Percentiles rank a stretch among this genome's conserved stretches.
Conservation (phyloP, 2,329 filamentous ascomycete species). For the Epicoccum nigrum region DNA sequence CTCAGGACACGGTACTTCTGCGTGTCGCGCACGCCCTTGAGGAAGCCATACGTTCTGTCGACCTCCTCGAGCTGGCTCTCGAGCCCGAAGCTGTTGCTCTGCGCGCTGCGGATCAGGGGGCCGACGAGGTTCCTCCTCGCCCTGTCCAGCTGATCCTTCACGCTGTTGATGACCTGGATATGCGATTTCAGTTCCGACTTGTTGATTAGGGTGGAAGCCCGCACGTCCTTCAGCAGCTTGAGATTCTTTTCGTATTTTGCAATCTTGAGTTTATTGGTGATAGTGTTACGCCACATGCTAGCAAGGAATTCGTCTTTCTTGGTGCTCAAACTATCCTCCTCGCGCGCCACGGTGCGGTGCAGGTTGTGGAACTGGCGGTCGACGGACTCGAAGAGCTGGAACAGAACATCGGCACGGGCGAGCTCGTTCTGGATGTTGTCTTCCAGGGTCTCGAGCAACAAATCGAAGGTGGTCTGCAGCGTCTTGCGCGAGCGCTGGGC, state of each 20-base stretch:
- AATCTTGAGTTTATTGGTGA: constrained; percentile 78
- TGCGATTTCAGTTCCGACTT: constrained; percentile 87
- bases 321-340: constrained; percentile 80
- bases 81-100: constrained; percentile 72
- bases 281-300: constrained; percentile 82
- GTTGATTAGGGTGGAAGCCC: constrained; percentile 82
- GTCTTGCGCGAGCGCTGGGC: constrained; percentile 81
- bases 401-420: constrained; percentile 77
- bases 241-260: constrained; percentile 93
- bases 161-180: constrained; percentile 78
- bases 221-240: constrained; percentile 76
- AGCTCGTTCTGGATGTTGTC: constrained; percentile 87
- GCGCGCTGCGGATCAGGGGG: constrained; percentile 76
- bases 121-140: constrained; percentile 82
- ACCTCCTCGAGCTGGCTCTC: constrained; percentile 86
- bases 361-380: constrained; percentile 90
- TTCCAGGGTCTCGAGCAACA: constrained; percentile 86
- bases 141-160: constrained; percentile 88
- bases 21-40: constrained; percentile 74
- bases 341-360: constrained; percentile 81
- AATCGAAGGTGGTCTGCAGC: constrained; percentile 84
- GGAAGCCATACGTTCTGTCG: constrained; percentile 77
- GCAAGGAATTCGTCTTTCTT: constrained; percentile 81
- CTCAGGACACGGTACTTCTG: constrained; percentile 87
- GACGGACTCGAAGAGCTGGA: constrained; percentile 88